Evolutionary conservation across 805 yeast species (phyloP).

Genomic region (Wickerhamomyces alni): DNA sequence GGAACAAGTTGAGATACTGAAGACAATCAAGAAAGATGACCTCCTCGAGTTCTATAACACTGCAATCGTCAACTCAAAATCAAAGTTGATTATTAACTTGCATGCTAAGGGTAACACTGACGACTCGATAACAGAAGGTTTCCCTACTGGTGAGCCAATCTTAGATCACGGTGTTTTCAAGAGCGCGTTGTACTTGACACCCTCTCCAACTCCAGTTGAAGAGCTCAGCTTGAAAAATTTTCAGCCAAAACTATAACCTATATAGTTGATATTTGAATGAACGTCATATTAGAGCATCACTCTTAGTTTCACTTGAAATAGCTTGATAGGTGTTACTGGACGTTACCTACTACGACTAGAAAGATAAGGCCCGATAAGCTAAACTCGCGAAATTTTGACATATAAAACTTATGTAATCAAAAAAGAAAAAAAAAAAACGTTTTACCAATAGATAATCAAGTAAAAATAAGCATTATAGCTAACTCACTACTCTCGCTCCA

Average conservation of each 20-base stretch:
- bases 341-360: too few species aligned
- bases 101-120: constrained; percentile 37
- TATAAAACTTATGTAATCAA: too few species aligned
- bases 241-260: constrained; percentile 13
- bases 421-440: too few species aligned
- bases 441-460: too few species aligned
- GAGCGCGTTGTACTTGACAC: constrained; percentile 44
- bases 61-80: constrained; percentile 31
- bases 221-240: constrained; percentile 19
- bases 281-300: too few species aligned
- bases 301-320: too few species aligned
- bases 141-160: constrained; percentile 45
- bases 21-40: constrained; percentile 48
- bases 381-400: too few species aligned
- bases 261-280: too few species aligned
- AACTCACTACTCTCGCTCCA: too few species aligned
- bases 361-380: too few species aligned
- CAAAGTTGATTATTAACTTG: constrained; percentile 55
- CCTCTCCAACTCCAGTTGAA: constrained; percentile 52
- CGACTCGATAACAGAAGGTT: constrained; percentile 24
- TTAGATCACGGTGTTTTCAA: constrained; percentile 50
- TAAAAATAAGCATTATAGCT: too few species aligned
- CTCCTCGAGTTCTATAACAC: constrained; percentile 48
- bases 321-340: too few species aligned
- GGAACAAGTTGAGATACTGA: constrained; percentile 51